Percentiles rank a stretch among this genome's conserved stretches.
These are phyloP conservation scores for Cerioporus squamosus DNA, from an alignment of 1,284 basidiomycete species.

Conservation along the genomic window DNA sequence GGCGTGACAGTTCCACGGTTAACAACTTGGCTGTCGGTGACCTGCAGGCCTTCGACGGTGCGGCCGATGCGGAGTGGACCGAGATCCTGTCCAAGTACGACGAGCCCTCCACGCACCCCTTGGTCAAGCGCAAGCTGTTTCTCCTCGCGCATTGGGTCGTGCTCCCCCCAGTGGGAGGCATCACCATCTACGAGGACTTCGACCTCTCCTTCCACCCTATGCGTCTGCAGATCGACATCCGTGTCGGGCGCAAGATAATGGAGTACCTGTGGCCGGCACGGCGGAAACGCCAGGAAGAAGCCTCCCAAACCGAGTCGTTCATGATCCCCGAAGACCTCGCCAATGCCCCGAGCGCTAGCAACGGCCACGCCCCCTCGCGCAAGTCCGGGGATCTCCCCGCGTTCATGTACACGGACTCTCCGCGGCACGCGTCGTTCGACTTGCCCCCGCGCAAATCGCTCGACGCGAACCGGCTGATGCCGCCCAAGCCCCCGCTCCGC, in stretches of 20 bases:
- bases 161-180: conserved; percentile 92
- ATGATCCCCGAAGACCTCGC: conserved; percentile 16
- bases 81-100: conserved; percentile 86
- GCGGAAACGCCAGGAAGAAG: conserved; percentile 44
- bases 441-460: conserved; percentile 29
- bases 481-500: conserved; percentile 43
- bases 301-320: conserved; percentile 30
- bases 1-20: conserved; percentile 88
- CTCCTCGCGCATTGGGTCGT: conserved; percentile 79
- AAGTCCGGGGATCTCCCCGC: conserved; percentile 19
- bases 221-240: conserved; percentile 85
- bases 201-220: conserved; percentile 87
- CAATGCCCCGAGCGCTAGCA: not conserved
- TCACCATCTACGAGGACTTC: conserved; percentile 88
- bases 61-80: conserved; percentile 83
- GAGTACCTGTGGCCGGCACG: conserved; percentile 87
- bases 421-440: conserved; percentile 34
- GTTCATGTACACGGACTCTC: conserved; percentile 22
- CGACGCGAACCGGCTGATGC: conserved; percentile 28
- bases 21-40: conserved; percentile 82
- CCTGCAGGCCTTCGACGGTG: conserved; percentile 87
- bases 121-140: conserved; percentile 71
- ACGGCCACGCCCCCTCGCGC: not conserved
- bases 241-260: conserved; percentile 83
- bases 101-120: conserved; percentile 68